phyloP scores from a whole-genome alignment of 2,329 filamentous ascomycete species.

The Penicillium sp. region DNA sequence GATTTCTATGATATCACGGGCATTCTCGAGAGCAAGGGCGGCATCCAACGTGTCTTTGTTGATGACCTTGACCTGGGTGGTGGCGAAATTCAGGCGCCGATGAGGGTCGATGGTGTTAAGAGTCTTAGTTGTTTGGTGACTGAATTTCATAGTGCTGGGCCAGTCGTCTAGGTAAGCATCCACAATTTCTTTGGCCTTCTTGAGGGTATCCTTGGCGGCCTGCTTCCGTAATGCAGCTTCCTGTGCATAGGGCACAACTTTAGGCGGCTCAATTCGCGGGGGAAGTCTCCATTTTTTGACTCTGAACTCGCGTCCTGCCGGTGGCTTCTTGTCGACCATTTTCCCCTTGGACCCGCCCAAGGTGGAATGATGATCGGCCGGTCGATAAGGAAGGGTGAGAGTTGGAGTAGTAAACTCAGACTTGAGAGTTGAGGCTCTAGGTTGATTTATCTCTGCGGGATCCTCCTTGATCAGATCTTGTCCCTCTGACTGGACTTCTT shows the following conservation, averaged over 20 bases:
- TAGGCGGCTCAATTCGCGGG: neutral
- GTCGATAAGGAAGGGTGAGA: neutral
- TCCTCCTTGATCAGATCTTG: neutral
- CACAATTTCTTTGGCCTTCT: neutral
- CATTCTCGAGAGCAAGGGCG: constrained; percentile 47
- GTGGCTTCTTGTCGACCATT: neutral
- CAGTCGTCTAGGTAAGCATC: neutral
- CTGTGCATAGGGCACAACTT: neutral
- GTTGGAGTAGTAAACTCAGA: neutral
- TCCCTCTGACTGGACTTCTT: neutral
- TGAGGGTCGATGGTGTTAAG: neutral
- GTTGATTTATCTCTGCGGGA: neutral
- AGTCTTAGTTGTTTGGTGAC: neutral
- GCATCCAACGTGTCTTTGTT: constrained; percentile 61
- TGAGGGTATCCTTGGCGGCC: neutral
- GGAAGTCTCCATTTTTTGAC: neutral
- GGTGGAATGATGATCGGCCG: neutral
- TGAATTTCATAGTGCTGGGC: neutral
- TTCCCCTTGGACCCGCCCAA: too few relatives aligned
- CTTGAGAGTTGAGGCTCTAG: neutral
- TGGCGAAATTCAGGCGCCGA: constrained; percentile 36
- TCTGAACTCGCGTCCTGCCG: neutral
- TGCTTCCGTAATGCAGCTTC: neutral
- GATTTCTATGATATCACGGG: constrained; percentile 20
- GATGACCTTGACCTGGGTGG: constrained; percentile 51